A percentile compares a stretch with the other conserved stretches of the same genome.
phyloP scores from a whole-genome alignment of 2,329 filamentous ascomycete genomes.

The Trichoderma sp. region DNA sequence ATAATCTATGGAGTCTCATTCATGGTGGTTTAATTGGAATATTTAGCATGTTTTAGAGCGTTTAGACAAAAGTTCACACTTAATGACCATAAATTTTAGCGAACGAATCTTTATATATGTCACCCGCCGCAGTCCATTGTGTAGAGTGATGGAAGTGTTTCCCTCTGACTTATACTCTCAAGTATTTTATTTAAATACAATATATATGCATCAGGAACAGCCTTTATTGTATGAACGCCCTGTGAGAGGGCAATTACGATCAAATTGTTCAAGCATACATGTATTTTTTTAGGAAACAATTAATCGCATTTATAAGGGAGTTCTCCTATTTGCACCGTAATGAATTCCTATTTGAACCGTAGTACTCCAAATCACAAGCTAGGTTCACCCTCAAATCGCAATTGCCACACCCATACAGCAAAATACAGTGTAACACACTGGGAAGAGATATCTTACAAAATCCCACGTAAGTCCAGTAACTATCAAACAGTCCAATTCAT shows the following conservation, averaged over 20 bases:
- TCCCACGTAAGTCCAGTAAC: too few species aligned
- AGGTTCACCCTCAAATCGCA: too few species aligned
- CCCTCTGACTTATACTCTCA: background rate
- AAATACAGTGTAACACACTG: too few species aligned
- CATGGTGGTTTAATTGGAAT: background rate
- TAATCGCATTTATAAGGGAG: background rate
- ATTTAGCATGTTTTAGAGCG: background rate
- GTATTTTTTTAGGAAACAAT: background rate
- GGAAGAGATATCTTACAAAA: too few species aligned
- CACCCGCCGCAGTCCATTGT: background rate
- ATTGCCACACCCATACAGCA: too few species aligned
- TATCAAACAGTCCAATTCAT: too few species aligned
- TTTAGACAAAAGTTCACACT: background rate
- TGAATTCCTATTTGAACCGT: too few species aligned
- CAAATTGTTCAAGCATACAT: background rate
- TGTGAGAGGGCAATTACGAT: background rate
- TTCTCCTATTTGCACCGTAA: too few species aligned
- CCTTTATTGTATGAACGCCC: too few species aligned
- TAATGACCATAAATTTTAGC: background rate
- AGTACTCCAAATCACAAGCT: too few species aligned
- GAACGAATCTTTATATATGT: background rate
- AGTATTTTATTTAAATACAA: background rate
- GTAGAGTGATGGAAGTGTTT: background rate
- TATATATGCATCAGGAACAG: background rate
- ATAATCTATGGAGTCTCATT: background rate